These are phyloP conservation scores for Euphorbia pulcherrima DNA, from an alignment of 345 rosid genomes.

Conservation along the genomic window DNA sequence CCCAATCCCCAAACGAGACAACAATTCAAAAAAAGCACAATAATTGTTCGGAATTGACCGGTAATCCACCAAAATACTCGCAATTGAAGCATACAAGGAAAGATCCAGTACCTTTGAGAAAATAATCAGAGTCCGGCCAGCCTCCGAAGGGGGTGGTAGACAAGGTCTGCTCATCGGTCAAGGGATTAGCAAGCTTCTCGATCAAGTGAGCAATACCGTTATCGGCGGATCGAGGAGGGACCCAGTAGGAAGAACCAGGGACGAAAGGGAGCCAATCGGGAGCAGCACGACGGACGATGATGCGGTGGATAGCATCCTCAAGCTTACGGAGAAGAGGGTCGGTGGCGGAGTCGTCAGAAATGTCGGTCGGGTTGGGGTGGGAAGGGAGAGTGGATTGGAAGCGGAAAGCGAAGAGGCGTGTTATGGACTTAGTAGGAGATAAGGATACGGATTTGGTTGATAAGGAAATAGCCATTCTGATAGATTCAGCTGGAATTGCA, in stretches of 20 bases:
- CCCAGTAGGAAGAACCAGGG: slow-evolving; percentile 95
- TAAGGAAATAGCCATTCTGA: slow-evolving; percentile 10
- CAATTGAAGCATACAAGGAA: not conserved
- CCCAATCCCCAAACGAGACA: not conserved
- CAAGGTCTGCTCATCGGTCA: slow-evolving; percentile 47
- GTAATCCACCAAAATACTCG: not conserved
- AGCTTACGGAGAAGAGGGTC: slow-evolving; percentile 71
- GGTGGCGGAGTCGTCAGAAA: slow-evolving; percentile 26
- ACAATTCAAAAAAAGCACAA: not conserved
- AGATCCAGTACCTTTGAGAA: slow-evolving; percentile 53
- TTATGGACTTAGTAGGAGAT: not conserved
- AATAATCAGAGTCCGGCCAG: slow-evolving; percentile 87
- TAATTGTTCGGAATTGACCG: not conserved
- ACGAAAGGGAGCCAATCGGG: slow-evolving; percentile 98
- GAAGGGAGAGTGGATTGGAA: slow-evolving; percentile 18
- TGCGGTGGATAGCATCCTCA: slow-evolving; percentile 86
- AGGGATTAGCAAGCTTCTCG: slow-evolving; percentile 65
- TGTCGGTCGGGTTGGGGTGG: slow-evolving; percentile 2
- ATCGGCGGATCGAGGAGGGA: slow-evolving; percentile 63
- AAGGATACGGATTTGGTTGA: slow-evolving; percentile 4
- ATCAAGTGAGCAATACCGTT: slow-evolving; percentile 69
- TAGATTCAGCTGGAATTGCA: too few species aligned
- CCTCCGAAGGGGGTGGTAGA: slow-evolving; percentile 62
- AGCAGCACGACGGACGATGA: slow-evolving; percentile 83
- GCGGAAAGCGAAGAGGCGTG: slow-evolving; percentile 17